Percentiles rank a stretch among this genome's conserved stretches.
phyloP scores from a whole-genome alignment of 805 yeast genomes.

The Wickerhamiella kurtzmanii region DNA sequence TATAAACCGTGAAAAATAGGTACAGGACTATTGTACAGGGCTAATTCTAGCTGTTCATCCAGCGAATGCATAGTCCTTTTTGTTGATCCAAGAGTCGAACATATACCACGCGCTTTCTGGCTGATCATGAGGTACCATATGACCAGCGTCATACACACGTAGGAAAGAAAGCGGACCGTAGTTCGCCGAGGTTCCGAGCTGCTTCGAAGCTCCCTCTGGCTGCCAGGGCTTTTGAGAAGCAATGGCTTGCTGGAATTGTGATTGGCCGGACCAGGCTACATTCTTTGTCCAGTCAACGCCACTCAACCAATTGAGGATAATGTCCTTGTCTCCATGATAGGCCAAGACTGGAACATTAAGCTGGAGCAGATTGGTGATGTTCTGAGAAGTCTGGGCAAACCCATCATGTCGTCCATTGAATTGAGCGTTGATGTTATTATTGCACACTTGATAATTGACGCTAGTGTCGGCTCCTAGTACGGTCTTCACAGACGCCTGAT shows the following conservation, averaged over 20 bases:
- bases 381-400: conserved; percentile 73
- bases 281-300: conserved; percentile 66
- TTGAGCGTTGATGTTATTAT: conserved; percentile 56
- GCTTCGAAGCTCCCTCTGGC: conserved; percentile 25
- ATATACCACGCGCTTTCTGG: conserved; percentile 58
- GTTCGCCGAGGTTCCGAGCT: conserved; percentile 59
- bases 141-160: conserved; percentile 73
- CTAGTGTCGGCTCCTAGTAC: conserved; percentile 42
- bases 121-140: conserved; percentile 85
- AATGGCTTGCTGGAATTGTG: conserved; percentile 29
- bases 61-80: conserved; percentile 8
- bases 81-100: conserved; percentile 56
- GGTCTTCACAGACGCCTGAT: conserved; percentile 39
- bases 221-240: conserved; percentile 30
- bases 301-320: conserved; percentile 92
- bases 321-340: conserved; percentile 94
- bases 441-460: conserved; percentile 53
- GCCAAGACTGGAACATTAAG: conserved; percentile 64
- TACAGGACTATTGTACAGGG: not conserved
- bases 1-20: no score
- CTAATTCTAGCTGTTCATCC: no score
- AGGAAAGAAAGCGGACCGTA: conserved; percentile 59
- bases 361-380: conserved; percentile 58
- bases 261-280: conserved; percentile 48
- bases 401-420: conserved; percentile 44